Conservation (phyloP, 1,139 yeast species). For the Blastobotrys buckinghamii region DNA sequence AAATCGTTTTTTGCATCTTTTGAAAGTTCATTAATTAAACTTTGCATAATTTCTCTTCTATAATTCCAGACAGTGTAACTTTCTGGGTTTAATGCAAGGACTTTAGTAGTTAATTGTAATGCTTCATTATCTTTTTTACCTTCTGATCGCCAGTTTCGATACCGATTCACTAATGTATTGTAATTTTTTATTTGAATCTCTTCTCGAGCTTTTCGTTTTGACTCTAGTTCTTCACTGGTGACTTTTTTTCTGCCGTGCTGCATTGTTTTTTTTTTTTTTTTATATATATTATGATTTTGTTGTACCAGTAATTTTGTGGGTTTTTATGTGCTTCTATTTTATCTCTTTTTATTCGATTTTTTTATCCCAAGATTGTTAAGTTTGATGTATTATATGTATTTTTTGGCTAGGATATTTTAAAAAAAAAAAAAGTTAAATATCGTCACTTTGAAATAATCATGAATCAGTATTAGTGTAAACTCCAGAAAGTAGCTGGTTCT, state of each 20-base stretch:
- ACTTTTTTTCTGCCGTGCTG: constrained; percentile 67
- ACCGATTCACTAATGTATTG: constrained; percentile 38
- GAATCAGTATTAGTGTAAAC: too few species aligned
- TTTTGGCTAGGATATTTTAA: too few species aligned
- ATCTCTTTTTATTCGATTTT: too few species aligned
- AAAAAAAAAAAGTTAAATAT: too few species aligned
- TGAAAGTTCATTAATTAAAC: constrained; percentile 28
- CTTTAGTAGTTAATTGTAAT: constrained; percentile 48
- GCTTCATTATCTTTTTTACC: constrained; percentile 37
- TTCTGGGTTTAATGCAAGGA: constrained; percentile 73
- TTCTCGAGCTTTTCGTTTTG: constrained; percentile 41
- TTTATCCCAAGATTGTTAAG: too few species aligned
- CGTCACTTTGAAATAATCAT: too few species aligned
- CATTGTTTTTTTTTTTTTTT: constrained; percentile 22
- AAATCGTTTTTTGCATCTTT: constrained; percentile 31
- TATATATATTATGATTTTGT: too few species aligned
- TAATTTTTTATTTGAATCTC: constrained; percentile 54
- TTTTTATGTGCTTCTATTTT: not conserved
- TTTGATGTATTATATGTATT: too few species aligned
- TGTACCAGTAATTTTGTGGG: not conserved
- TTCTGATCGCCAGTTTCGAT: constrained; percentile 14
- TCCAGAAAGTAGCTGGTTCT: too few species aligned
- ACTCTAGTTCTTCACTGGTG: constrained; percentile 50
- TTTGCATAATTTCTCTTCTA: constrained; percentile 61
- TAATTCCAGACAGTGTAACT: constrained; percentile 88